These are phyloP conservation scores for Podaxis rugospora DNA, from an alignment of 768 basidiomycete genomes.

Conservation along the genomic window DNA sequence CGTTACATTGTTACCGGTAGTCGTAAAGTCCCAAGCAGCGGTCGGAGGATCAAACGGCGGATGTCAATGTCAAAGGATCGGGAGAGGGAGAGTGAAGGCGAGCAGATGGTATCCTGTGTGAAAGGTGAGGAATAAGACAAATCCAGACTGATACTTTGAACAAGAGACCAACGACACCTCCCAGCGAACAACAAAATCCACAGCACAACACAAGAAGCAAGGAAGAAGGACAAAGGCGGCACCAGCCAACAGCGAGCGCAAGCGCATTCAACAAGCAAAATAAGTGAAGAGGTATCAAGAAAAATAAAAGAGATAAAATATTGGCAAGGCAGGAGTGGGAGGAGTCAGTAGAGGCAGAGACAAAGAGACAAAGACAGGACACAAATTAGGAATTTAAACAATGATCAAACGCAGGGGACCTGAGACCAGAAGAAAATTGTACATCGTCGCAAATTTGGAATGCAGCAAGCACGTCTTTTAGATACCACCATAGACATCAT, in stretches of 20 bases:
- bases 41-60: too few species aligned
- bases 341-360: not conserved
- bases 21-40: too few species aligned
- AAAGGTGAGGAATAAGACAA: not conserved
- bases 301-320: not conserved
- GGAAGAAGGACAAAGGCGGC: not conserved
- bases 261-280: not conserved
- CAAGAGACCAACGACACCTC: not conserved
- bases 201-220: not conserved
- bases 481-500: constrained; percentile 35
- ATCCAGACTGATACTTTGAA: not conserved
- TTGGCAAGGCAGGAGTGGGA: not conserved
- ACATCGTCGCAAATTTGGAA: not conserved
- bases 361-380: not conserved
- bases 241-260: constrained; percentile 9
- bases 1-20: too few species aligned
- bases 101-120: too few species aligned
- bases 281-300: not conserved
- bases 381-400: not conserved
- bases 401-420: not conserved
- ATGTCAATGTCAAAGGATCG: too few species aligned
- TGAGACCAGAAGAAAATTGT: not conserved
- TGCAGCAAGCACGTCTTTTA: constrained; percentile 13
- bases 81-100: too few species aligned
- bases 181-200: not conserved